Base-by-base conservation (phyloP, 805 yeast species). In the Saccharomyces jurei region DNA sequence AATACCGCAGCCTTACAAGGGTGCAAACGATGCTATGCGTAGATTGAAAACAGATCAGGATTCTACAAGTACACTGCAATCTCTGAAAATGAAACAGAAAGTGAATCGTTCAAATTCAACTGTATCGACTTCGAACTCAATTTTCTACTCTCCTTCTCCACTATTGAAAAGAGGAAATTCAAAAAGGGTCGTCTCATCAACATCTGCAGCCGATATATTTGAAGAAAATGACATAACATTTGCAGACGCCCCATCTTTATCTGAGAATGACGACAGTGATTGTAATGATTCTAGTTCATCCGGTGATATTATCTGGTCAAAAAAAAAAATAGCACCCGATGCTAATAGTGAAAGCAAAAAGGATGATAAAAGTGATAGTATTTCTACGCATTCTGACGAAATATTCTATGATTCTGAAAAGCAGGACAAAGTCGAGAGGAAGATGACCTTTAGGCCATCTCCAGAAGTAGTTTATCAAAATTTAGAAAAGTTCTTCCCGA, bases 401-500 rank as follows among this genome's bases (percentile, higher is more conserved):
- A 60, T 61, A 41, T 31, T n/a, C 26, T 29, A 21, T 32, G 48
- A 48, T 49, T 48, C 48, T 46, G 31, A 21, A 46, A n/a, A 21
- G 25, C n/a, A 36, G 17, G 14, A 31, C 28, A 52, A 46, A 29
- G 46, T 29, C 25, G 55, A 52, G 44, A 63, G 71, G 28, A 72
- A 72, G 53, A 81, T 84, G 89, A 83, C 86, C 6, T 85, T 94
- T 14, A 82, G 99, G 67, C 99, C 99, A 1, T 90, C 98, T 0
- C 86, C 96, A 0, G 98, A 92, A 64, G 95, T 88, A 46, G 86
- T 94, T 30, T 94, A 91, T 67, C 89, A 89, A 54, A 91, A 94
- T 63, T 78, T 94, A 58, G 99, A 94, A 61, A 81, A 81, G 64
- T 94, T 87, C 67, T 94, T 94, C 76, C 99, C 99, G 0, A 80